These are phyloP conservation scores for Mortierella sp. DNA, from an alignment of 371 early-diverging fungal species.

Conservation along the genomic window DNA sequence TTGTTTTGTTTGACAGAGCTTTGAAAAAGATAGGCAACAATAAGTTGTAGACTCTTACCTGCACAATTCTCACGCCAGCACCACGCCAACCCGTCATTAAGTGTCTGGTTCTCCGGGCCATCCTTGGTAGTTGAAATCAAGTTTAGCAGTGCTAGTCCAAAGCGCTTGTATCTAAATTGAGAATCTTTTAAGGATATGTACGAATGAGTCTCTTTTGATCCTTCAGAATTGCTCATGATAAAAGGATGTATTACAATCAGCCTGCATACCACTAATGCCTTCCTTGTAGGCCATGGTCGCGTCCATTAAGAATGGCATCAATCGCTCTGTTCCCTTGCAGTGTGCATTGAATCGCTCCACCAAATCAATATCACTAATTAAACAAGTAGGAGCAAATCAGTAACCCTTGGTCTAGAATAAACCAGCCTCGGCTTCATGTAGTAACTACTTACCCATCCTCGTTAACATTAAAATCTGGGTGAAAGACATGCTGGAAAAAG, in stretches of 20 bases:
- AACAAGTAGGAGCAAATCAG: background rate
- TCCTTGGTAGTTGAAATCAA: slow-evolving; percentile 55
- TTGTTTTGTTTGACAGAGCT: too few species aligned
- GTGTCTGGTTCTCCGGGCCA: slow-evolving; percentile 43
- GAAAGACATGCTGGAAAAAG: slow-evolving; percentile 62
- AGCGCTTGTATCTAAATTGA: slow-evolving; percentile 48
- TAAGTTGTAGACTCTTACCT: slow-evolving; percentile 23
- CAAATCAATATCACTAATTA: slow-evolving; percentile 57
- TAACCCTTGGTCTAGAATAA: background rate
- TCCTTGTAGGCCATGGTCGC: slow-evolving; percentile 55
- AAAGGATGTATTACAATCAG: background rate
- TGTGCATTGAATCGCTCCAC: slow-evolving; percentile 58
- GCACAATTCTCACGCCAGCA: slow-evolving; percentile 61
- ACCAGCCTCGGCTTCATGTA: background rate
- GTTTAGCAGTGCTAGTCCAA: slow-evolving; percentile 52
- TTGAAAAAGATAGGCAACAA: too few species aligned
- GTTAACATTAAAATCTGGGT: slow-evolving; percentile 63
- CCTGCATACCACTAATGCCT: slow-evolving; percentile 36
- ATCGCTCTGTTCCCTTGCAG: slow-evolving; percentile 53
- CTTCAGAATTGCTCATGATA: background rate
- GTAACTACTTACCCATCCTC: slow-evolving; percentile 53
- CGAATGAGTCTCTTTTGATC: too few species aligned
- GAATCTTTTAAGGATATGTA: slow-evolving; percentile 27
- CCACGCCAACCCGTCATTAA: slow-evolving; percentile 61
- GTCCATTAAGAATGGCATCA: slow-evolving; percentile 57